Conservation (phyloP, 2,329 filamentous ascomycete species). For the Colletotrichum sp. region DNA sequence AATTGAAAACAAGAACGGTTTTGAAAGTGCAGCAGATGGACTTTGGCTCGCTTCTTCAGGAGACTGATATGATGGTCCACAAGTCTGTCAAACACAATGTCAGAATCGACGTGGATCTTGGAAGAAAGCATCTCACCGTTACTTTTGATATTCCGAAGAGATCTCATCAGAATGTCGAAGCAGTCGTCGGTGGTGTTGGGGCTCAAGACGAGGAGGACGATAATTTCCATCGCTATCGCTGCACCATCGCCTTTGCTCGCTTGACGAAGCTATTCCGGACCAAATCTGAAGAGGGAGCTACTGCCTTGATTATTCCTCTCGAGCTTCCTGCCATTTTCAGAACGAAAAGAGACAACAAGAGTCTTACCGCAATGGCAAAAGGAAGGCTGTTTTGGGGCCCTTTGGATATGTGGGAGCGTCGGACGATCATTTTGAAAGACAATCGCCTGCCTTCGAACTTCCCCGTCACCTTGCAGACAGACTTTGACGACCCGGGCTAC, state of each 20-base stretch:
- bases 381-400: conserved; percentile 38
- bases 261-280: conserved; percentile 47
- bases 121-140: conserved; percentile 42
- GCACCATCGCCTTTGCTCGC: conserved; percentile 49
- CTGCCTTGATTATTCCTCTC: neutral
- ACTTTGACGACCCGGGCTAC: conserved; percentile 35
- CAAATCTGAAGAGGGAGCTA: conserved; percentile 28
- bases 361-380: conserved; percentile 23
- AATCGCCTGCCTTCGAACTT: conserved; percentile 32
- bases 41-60: conserved; percentile 65
- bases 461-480: conserved; percentile 43
- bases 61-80: conserved; percentile 64
- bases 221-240: conserved; percentile 38
- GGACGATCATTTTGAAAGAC: conserved; percentile 48
- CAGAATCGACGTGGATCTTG: conserved; percentile 44
- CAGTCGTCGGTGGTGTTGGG: neutral
- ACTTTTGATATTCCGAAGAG: conserved; percentile 34
- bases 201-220: conserved; percentile 21
- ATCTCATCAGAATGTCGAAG: neutral
- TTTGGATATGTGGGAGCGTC: conserved; percentile 53
- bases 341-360: conserved; percentile 14
- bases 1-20: conserved; percentile 40
- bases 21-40: conserved; percentile 54
- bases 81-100: conserved; percentile 40
- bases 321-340: conserved; percentile 4